Percentiles rank a stretch among this genome's conserved stretches.
phyloP scores from a whole-genome alignment of 495 filamentous ascomycete genomes.

The Penicillium turbatum region DNA sequence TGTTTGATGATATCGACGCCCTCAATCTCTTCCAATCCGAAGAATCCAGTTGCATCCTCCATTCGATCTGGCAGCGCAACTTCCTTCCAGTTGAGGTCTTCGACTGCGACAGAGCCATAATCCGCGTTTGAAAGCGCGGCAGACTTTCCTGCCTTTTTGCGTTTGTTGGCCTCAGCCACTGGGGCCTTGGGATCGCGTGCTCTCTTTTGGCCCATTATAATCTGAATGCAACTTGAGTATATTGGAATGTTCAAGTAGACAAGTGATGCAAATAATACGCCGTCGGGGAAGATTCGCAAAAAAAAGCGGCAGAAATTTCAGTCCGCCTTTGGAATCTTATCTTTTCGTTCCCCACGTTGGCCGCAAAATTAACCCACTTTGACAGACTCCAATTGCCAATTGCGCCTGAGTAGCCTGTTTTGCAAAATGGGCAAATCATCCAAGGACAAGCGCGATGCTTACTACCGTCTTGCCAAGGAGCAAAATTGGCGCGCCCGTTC shows the following conservation, averaged over 20 bases:
- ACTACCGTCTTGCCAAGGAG: conserved; percentile 96
- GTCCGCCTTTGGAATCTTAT: conserved; percentile 40
- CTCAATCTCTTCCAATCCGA: conserved; percentile 87
- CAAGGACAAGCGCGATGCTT: conserved; percentile 97
- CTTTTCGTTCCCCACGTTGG: conserved; percentile 28
- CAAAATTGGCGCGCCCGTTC: conserved; percentile 96
- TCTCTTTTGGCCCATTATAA: conserved; percentile 44
- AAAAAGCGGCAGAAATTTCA: conserved; percentile 40
- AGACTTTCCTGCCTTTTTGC: conserved; percentile 43
- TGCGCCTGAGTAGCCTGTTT: neutral
- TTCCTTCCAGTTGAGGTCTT: conserved; percentile 75
- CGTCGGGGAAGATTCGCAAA: conserved; percentile 15
- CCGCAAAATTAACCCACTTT: conserved; percentile 19
- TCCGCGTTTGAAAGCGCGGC: conserved; percentile 14
- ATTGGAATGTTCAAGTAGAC: conserved; percentile 1
- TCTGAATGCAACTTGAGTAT: neutral
- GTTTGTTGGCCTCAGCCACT: conserved; percentile 42
- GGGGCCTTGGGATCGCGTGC: conserved; percentile 42
- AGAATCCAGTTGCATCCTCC: conserved; percentile 92
- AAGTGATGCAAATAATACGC: conserved; percentile 7
- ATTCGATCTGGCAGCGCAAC: conserved; percentile 80
- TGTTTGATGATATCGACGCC: conserved; percentile 72
- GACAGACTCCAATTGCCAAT: conserved; percentile 4
- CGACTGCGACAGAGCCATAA: conserved; percentile 39
- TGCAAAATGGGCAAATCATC: conserved; percentile 88